These are phyloP conservation scores for Beauveria scarabaeidicola DNA, from an alignment of 2,329 filamentous ascomycete genomes.

Conservation along the genomic window DNA sequence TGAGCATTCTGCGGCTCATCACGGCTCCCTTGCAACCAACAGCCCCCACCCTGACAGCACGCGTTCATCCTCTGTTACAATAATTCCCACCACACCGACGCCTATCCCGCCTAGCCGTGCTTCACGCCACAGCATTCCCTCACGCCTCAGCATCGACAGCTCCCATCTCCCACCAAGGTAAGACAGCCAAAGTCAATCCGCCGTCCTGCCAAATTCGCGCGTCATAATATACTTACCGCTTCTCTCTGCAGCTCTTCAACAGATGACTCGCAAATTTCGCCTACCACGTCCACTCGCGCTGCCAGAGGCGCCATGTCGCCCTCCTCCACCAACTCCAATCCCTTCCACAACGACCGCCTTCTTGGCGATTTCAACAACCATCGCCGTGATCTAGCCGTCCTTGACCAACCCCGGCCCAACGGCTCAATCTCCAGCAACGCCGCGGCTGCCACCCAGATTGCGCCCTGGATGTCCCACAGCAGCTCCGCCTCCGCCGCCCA, in stretches of 20 bases:
- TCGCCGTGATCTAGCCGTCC: slow-evolving; percentile 60
- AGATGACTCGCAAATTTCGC: slow-evolving; percentile 40
- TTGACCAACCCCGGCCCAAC: slow-evolving; percentile 53
- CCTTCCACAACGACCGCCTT: slow-evolving; percentile 39
- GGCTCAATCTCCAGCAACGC: slow-evolving; percentile 33
- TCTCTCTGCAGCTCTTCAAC: slow-evolving; percentile 16
- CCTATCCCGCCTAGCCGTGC: background rate
- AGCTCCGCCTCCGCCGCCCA: slow-evolving; percentile 20
- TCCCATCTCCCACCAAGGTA: slow-evolving; percentile 2
- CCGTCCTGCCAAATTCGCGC: background rate
- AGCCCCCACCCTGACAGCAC: background rate
- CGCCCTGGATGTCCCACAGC: slow-evolving; percentile 49
- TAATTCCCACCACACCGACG: slow-evolving; percentile 1
- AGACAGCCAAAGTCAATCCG: background rate
- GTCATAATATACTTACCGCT: background rate
- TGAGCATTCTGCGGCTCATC: background rate
- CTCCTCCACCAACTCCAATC: slow-evolving; percentile 23
- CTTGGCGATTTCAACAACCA: slow-evolving; percentile 59
- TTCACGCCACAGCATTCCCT: slow-evolving; percentile 8
- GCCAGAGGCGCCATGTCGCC: slow-evolving; percentile 34
- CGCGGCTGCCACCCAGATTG: slow-evolving; percentile 44
- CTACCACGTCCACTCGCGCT: slow-evolving; percentile 36
- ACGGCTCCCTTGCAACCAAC: background rate
- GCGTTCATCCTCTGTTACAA: slow-evolving; percentile 6
- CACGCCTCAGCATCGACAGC: slow-evolving; percentile 10